Conservation (phyloP, 2,329 filamentous ascomycete genomes). For the Colletotrichum tamarilloi region DNA sequence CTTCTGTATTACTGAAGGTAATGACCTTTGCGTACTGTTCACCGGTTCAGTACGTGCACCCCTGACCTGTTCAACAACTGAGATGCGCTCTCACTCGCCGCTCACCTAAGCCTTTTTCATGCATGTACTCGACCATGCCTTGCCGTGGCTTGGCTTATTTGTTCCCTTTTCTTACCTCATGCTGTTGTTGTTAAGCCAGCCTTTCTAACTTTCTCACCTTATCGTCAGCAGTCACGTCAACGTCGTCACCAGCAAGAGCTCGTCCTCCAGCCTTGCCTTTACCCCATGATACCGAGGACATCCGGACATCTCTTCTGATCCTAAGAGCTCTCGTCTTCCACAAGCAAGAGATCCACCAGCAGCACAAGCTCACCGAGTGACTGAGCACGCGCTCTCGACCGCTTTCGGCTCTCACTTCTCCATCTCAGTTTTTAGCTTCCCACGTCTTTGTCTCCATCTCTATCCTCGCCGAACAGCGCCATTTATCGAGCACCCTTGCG, state of each 20-base stretch:
- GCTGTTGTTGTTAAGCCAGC: background rate
- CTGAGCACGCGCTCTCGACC: background rate
- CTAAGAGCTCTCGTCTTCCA: background rate
- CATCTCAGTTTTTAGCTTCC: background rate
- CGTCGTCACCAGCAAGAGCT: background rate
- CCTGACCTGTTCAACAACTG: constrained; percentile 14
- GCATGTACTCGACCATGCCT: constrained; percentile 13
- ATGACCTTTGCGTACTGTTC: background rate
- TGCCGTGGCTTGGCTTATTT: background rate
- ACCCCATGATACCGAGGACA: constrained; percentile 8
- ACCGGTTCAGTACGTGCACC: constrained; percentile 14
- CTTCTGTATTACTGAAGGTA: background rate
- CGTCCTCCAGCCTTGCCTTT: background rate
- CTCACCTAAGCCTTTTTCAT: constrained; percentile 10
- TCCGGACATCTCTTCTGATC: background rate
- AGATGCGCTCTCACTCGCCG: background rate
- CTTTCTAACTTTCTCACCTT: background rate
- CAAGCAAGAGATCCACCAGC: background rate
- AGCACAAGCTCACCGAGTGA: background rate
- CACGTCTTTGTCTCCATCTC: background rate
- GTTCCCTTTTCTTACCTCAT: background rate
- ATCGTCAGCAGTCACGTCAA: background rate
- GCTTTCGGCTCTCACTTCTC: constrained; percentile 15
- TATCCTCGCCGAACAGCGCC: background rate
- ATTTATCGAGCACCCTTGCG: constrained; percentile 16